A percentile compares a stretch with the other conserved stretches of the same genome.
Evolutionary conservation across 2,329 filamentous ascomycete genomes (phyloP).

Genomic region (Pseudocercospora musae): DNA sequence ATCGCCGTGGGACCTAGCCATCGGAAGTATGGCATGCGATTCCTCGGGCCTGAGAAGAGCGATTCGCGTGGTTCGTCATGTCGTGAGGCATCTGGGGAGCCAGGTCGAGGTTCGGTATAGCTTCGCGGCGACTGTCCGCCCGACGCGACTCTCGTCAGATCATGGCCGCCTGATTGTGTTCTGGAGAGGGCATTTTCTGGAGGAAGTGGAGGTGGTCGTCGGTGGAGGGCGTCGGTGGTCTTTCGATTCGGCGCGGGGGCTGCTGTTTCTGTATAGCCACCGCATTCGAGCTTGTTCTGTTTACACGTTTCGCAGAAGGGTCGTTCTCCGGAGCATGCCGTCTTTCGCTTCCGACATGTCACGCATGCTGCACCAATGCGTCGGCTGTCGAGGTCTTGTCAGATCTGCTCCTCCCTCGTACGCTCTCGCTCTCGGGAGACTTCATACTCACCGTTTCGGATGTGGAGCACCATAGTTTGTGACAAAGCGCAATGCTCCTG

Average conservation of each 20-base stretch:
- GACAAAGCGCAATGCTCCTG: conserved; percentile 60
- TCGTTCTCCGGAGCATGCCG: conserved; percentile 46
- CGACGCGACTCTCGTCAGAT: conserved; percentile 10
- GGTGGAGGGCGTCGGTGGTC: conserved; percentile 15
- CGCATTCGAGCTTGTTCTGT: conserved; percentile 49
- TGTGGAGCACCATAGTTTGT: conserved; percentile 78
- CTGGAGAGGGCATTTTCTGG: not conserved
- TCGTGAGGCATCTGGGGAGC: conserved; percentile 8
- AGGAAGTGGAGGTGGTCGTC: conserved; percentile 3
- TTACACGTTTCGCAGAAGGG: conserved; percentile 46
- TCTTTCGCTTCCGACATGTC: conserved; percentile 50
- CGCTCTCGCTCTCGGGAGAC: not conserved
- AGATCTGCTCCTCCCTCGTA: not conserved
- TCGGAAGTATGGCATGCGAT: conserved; percentile 80
- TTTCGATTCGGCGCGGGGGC: conserved; percentile 13
- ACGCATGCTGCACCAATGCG: conserved; percentile 69
- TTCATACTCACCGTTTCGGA: conserved; percentile 54
- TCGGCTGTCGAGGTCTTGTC: conserved; percentile 45
- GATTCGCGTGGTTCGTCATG: conserved; percentile 20
- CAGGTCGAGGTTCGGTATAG: conserved; percentile 3
- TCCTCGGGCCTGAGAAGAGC: conserved; percentile 40
- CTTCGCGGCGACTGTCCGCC: conserved; percentile 15
- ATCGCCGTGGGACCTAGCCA: conserved; percentile 91
- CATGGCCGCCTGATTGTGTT: conserved; percentile 3
- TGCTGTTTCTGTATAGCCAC: conserved; percentile 41